These are phyloP conservation scores for Cryptococcus sp. DNA, from an alignment of 1,284 basidiomycete genomes.

Conservation along the genomic window DNA sequence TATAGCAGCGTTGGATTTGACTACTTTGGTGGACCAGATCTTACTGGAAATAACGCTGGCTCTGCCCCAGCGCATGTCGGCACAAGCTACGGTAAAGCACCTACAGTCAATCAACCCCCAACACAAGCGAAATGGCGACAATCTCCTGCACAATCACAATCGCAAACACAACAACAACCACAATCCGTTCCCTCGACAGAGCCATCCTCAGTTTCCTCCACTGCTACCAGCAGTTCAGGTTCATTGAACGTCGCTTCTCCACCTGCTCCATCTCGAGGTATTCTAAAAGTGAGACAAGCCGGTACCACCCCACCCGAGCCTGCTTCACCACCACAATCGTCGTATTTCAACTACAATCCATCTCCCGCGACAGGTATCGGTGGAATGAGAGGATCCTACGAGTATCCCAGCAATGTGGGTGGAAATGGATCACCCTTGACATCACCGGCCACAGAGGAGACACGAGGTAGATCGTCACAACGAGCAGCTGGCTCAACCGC, in stretches of 20 bases:
- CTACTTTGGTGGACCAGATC: slow-evolving; percentile 59
- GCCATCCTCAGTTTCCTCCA: slow-evolving; percentile 11
- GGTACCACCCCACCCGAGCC: slow-evolving; percentile 19
- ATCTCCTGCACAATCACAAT: slow-evolving; percentile 7
- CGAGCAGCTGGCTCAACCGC: slow-evolving; percentile 21
- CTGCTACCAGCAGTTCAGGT: slow-evolving; percentile 12
- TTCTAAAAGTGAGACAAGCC: slow-evolving; percentile 43
- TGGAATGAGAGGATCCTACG: slow-evolving; percentile 28
- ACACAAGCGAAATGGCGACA: slow-evolving; percentile 42
- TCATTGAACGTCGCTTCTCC: slow-evolving; percentile 26
- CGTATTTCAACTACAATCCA: slow-evolving; percentile 47
- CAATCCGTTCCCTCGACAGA: slow-evolving; percentile 2
- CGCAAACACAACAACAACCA: slow-evolving; percentile 4
- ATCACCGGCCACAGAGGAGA: slow-evolving; percentile 8
- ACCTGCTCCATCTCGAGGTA: slow-evolving; percentile 25
- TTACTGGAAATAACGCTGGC: slow-evolving; percentile 20
- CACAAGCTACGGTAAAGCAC: slow-evolving; percentile 14
- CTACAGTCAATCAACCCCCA: slow-evolving; percentile 35
- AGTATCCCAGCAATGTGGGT: slow-evolving; percentile 1
- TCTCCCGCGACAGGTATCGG: slow-evolving; percentile 47
- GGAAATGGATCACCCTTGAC: slow-evolving; percentile 5
- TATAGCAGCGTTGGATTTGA: slow-evolving; percentile 53
- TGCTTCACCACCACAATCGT: slow-evolving; percentile 29
- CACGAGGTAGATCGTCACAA: slow-evolving; percentile 15
- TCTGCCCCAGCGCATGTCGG: slow-evolving; percentile 14